phyloP scores from a whole-genome alignment of 2,329 filamentous ascomycete genomes.

The Alternaria tenuissima region DNA sequence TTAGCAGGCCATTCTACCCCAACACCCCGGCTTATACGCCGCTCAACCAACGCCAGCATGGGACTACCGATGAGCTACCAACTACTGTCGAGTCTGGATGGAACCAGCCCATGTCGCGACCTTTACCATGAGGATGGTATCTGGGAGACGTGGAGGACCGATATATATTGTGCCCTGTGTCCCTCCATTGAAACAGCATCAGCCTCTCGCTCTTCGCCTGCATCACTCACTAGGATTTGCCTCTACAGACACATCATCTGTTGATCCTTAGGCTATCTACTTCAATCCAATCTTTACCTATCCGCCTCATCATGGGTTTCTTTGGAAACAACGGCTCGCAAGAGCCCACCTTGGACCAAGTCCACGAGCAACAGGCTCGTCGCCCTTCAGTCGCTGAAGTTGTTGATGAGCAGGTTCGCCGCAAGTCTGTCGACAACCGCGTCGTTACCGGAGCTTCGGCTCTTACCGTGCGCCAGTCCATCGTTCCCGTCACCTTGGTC shows the following conservation, averaged over 20 bases:
- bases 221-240: constrained; percentile 19
- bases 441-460: constrained; percentile 48
- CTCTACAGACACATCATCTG: constrained; percentile 5
- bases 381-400: constrained; percentile 48
- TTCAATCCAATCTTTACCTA: background rate
- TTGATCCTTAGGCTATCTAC: constrained; percentile 7
- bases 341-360: constrained; percentile 47
- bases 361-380: constrained; percentile 48
- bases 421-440: constrained; percentile 48
- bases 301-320: constrained; percentile 31
- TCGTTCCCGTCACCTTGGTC: constrained; percentile 59
- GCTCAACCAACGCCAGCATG: constrained; percentile 28
- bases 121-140: constrained; percentile 15
- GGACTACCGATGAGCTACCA: constrained; percentile 24
- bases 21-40: constrained; percentile 19
- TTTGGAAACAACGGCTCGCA: constrained; percentile 37
- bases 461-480: constrained; percentile 56
- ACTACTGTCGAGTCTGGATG: constrained; percentile 32
- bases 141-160: constrained; percentile 7
- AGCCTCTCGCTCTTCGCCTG: constrained; percentile 29
- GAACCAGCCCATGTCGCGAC: constrained; percentile 28
- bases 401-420: constrained; percentile 40
- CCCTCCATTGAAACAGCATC: constrained; percentile 24
- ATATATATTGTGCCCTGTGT: constrained; percentile 31
- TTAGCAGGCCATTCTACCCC: constrained; percentile 20